Evolutionary conservation across 129 eudicot genomes (phyloP), one percentile per base, ranked within the genome.

Genomic region (Flaveria linearis): DNA sequence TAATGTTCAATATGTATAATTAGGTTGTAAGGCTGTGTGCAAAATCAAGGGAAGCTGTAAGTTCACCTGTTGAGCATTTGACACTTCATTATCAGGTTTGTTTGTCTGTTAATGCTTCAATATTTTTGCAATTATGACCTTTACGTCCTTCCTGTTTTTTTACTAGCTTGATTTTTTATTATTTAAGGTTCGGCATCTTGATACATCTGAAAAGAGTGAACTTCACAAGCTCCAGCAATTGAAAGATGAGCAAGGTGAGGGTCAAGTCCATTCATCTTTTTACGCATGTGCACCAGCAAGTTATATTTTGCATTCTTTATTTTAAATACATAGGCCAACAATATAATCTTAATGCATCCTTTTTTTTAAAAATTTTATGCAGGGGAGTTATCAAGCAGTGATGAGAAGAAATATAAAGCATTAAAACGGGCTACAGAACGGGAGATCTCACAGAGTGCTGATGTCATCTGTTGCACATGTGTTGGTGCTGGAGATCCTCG

Each of bases 401-500:
- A 90, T 79, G 96, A 90, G 83, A 90, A 90, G 72, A 90, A 90
- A 62, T 90, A 90, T 71, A 90, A 90, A 77, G 86, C 96, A 15
- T 75, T 90, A 80, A 90, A 90, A 73, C 84, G 96, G 67, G 93
- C 91, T 77, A 90, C 96, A 56, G 96, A 90, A 82, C 83, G 96
- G 84, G 96, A 90, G 84, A 90, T 90, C 78, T 81, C 96, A 69
- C 96, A 90, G 83, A 88, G 96, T 86, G 96, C 96, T 76, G 96
- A 90, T 78, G 96, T 90, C 16, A 91, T 91, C 71, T 91, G 97
- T 33, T 91, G 97, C 75, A 91, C 97, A 42, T 91, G 97, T 78
- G 97, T 91, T 69, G 97, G 97, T 51, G 93, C 93, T 53, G 97
- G 97, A 55, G 97, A 91, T 82, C 97, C 97, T 56, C 86, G 93